Conservation (phyloP, 192 early-diverging fungal species). For the Coemansia sp. region DNA sequence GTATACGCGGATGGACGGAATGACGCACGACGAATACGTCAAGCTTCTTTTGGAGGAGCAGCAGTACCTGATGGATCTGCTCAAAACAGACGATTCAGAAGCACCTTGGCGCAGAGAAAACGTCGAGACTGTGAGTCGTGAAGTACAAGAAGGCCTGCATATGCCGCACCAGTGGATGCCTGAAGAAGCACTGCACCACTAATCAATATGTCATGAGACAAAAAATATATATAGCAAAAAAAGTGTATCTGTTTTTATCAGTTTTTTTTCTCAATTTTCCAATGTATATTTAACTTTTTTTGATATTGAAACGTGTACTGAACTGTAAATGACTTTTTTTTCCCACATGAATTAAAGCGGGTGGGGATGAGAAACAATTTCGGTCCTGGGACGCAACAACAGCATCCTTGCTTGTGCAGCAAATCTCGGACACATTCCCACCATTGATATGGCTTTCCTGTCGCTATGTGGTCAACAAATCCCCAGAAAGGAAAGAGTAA, state of each 20-base stretch:
- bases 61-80: conserved; percentile 41
- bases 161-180: conserved; percentile 31
- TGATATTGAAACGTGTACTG: too few relatives aligned
- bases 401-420: too few relatives aligned
- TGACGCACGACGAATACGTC: conserved; percentile 35
- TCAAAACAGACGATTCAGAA: conserved; percentile 40
- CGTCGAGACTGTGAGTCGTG: conserved; percentile 36
- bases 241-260: too few relatives aligned
- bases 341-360: too few relatives aligned
- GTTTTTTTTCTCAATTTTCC: conserved; percentile 2
- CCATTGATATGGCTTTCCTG: too few relatives aligned
- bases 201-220: background rate
- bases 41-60: conserved; percentile 38
- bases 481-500: background rate
- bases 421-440: too few relatives aligned
- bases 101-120: conserved; percentile 37
- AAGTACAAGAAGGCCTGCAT: conserved; percentile 28
- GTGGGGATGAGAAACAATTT: too few relatives aligned
- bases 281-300: conserved; percentile 2
- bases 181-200: conserved; percentile 26
- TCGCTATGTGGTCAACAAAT: too few relatives aligned
- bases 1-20: conserved; percentile 36
- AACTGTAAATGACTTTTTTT: too few relatives aligned
- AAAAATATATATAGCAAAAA: too few relatives aligned
- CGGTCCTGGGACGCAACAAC: too few relatives aligned